Base-by-base conservation (phyloP, 2,329 filamentous ascomycete species). In the Cladobotryum protrusum region DNA sequence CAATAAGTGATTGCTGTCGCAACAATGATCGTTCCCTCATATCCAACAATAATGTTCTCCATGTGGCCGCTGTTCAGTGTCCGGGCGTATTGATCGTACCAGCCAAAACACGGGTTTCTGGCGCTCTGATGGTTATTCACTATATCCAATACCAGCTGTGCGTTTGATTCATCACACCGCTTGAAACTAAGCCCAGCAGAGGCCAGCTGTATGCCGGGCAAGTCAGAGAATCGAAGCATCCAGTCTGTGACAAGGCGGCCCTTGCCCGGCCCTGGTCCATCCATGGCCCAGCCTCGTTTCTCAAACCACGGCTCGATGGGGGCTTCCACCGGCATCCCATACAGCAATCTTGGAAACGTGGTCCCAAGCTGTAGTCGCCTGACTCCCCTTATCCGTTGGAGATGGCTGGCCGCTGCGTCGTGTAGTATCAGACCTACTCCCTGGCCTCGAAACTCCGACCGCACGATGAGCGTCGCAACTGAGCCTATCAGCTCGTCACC, bases 81-180 rank as follows among this genome's bases (percentile, higher is more conserved):
- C 54, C 70, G 72, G 49, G 71, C 72, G 55, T 82, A 83, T 57
- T 81, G 77, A 57, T 83, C 78, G 56, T 76, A 81, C 77, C 78
- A 81, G 40, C 78, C 78, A 56, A 79, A 73, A 41, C 72, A 69
- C 33, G 71, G 67, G 52, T 76, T 73, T 43, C 67, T 67, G 9
- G 63, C 62, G 0, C 74, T 75, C 47, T 76, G 73, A 45, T 37
- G 44, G 9, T 64, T 68, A 47, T 73, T 72, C 9, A 79, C 76
- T 55, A 82, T 71, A 2, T 71, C 69, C 44, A 79, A 58, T 2
- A 82, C 73, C 24, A 60, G 55, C 35, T 70, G 61, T 50, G 73
- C 73, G 52, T 82, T 77, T 24, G 63, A 52, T 24, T 71, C 61
- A 24, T 69, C 68, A 55, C 76, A 79, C 15, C 63, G 61, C 32